Conservation (phyloP, 2,329 filamentous ascomycete genomes). For the Alternaria sp. region DNA sequence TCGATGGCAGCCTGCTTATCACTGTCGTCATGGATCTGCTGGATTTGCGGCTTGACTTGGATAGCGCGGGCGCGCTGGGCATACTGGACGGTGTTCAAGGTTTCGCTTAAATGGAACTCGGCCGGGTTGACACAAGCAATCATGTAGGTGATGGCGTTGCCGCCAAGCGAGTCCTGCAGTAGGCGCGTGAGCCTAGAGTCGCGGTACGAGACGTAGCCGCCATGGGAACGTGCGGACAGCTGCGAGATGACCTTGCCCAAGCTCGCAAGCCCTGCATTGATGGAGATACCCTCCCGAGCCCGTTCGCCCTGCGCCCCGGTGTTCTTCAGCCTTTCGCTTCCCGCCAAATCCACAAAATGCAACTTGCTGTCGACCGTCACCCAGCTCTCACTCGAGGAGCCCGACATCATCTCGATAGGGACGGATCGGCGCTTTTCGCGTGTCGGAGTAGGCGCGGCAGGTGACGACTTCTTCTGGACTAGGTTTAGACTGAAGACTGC, state of each 20-base stretch:
- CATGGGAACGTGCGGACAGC: constrained; percentile 84
- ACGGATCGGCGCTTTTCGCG: constrained; percentile 87
- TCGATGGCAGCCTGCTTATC: constrained; percentile 96
- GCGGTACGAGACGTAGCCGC: constrained; percentile 93
- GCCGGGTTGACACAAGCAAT: constrained; percentile 97
- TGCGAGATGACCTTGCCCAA: constrained; percentile 98
- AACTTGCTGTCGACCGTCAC: constrained; percentile 97
- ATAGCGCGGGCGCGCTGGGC: constrained; percentile 95
- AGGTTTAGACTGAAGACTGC: constrained; percentile 96
- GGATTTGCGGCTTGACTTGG: constrained; percentile 95
- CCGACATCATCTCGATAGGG: constrained; percentile 78
- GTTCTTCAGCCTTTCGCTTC: constrained; percentile 96
- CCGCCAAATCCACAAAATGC: constrained; percentile 96
- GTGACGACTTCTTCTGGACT: constrained; percentile 77
- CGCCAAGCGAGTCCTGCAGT: constrained; percentile 93
- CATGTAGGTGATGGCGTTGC: constrained; percentile 99
- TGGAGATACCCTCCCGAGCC: constrained; percentile 95
- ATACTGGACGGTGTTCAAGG: constrained; percentile 94
- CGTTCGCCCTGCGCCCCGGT: constrained; percentile 94
- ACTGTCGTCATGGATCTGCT: constrained; percentile 84
- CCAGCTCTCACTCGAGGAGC: constrained; percentile 61
- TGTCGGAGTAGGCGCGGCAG: constrained; percentile 53
- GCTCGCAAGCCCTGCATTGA: constrained; percentile 93
- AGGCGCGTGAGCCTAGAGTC: constrained; percentile 96
- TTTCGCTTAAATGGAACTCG: constrained; percentile 97